Evolutionary conservation across 345 rosid genomes (phyloP).

Genomic region (Gossypium stocksii): DNA sequence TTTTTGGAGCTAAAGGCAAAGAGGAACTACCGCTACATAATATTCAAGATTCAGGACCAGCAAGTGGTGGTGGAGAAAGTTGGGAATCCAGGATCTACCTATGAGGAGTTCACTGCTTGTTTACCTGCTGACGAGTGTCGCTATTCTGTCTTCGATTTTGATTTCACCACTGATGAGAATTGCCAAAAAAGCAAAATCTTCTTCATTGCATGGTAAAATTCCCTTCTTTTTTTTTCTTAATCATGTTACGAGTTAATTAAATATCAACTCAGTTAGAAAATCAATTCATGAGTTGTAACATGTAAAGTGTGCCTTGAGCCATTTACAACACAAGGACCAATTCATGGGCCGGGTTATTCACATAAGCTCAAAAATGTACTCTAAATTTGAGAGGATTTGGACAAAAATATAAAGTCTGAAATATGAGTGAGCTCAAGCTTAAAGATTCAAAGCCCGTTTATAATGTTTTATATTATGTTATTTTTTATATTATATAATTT

Average conservation of each 20-base stretch:
- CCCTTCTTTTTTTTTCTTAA: neutral
- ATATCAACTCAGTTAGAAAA: no score
- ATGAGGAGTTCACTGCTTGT: constrained; percentile 65
- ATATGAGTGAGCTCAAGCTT: no score
- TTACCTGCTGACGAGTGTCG: constrained; percentile 90
- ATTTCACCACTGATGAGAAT: constrained; percentile 75
- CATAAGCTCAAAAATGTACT: fast-evolving
- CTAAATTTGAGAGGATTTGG: fast-evolving
- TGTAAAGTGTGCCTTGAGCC: no score
- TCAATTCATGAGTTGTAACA: no score
- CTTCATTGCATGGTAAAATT: constrained; percentile 84
- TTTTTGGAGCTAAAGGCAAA: constrained; percentile 81
- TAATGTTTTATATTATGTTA: no score
- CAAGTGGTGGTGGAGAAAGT: constrained; percentile 81
- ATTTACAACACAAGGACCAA: no score
- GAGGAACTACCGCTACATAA: constrained; percentile 76
- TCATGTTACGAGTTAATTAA: no score
- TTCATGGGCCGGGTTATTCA: no score
- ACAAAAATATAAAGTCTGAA: no score
- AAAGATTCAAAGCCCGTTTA: no score
- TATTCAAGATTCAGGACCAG: constrained; percentile 78
- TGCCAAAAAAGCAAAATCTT: constrained; percentile 98
- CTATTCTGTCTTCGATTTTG: constrained; percentile 86
- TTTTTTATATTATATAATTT: no score
- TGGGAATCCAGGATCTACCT: constrained; percentile 63